A percentile compares a stretch with the other conserved stretches of the same genome.
phyloP scores from a whole-genome alignment of 768 basidiomycete genomes.

The Suillus ampliporus region DNA sequence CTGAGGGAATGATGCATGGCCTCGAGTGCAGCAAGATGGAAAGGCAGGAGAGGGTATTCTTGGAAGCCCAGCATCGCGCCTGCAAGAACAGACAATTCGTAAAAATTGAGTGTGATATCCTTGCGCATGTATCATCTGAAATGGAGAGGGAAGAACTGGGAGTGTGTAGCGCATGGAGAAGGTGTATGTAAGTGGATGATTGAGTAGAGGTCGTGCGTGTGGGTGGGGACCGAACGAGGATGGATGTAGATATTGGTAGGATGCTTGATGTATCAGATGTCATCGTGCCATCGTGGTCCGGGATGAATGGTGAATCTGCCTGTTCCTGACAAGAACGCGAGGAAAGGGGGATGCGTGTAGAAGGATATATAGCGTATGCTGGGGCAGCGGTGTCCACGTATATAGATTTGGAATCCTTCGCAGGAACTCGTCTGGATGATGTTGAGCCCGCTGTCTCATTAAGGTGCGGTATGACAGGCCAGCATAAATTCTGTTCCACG shows the following conservation, averaged over 20 bases:
- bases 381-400: slow-evolving; percentile 45
- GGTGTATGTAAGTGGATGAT: slow-evolving; percentile 63
- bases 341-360: slow-evolving; percentile 47
- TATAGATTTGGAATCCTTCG: slow-evolving; percentile 39
- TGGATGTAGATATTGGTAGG: slow-evolving; percentile 61
- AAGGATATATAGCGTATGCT: slow-evolving; percentile 56
- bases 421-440: slow-evolving; percentile 33
- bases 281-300: slow-evolving; percentile 36
- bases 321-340: slow-evolving; percentile 38
- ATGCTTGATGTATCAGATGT: slow-evolving; percentile 44
- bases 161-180: slow-evolving; percentile 57
- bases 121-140: slow-evolving; percentile 40
- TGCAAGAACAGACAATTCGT: slow-evolving; percentile 71
- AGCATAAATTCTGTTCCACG: slow-evolving; percentile 62
- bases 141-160: slow-evolving; percentile 43
- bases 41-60: slow-evolving; percentile 62
- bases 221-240: slow-evolving; percentile 59
- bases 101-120: slow-evolving; percentile 72
- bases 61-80: slow-evolving; percentile 44
- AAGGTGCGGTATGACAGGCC: slow-evolving; percentile 55
- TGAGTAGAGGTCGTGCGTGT: slow-evolving; percentile 45
- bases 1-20: slow-evolving; percentile 54
- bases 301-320: slow-evolving; percentile 35
- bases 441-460: slow-evolving; percentile 25
- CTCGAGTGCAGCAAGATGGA: slow-evolving; percentile 77